Evolutionary conservation across 1,284 basidiomycete genomes (phyloP).

Genomic region (Tremellales sp.): DNA sequence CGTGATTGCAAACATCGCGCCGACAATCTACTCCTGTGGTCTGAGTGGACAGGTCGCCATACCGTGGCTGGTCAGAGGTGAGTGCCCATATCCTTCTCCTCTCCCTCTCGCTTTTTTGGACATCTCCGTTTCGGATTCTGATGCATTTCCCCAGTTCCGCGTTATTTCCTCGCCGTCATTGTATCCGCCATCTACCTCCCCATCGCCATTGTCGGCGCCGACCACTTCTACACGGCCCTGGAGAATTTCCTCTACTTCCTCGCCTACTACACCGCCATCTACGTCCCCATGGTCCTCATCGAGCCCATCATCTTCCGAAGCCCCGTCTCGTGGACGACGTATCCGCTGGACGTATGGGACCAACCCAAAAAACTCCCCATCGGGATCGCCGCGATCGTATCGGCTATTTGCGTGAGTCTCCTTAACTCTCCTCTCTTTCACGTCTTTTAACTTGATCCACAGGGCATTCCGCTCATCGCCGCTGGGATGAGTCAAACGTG

Average conservation of each 20-base stretch:
- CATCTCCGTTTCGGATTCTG: not conserved
- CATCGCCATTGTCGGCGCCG: constrained; percentile 40
- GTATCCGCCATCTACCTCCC: constrained; percentile 66
- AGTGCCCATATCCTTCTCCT: constrained; percentile 4
- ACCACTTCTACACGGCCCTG: constrained; percentile 41
- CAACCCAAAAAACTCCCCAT: constrained; percentile 39
- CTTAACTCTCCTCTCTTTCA: not conserved
- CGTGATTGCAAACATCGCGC: constrained; percentile 77
- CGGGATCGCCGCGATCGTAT: constrained; percentile 37
- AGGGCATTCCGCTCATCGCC: constrained; percentile 42
- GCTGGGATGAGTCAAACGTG: constrained; percentile 46
- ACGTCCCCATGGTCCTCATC: constrained; percentile 42
- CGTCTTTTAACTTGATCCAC: constrained; percentile 1
- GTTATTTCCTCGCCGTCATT: constrained; percentile 80
- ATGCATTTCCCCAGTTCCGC: constrained; percentile 58
- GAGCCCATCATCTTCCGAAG: constrained; percentile 45
- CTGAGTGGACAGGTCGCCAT: constrained; percentile 74
- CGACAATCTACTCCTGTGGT: constrained; percentile 77
- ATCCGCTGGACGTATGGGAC: constrained; percentile 42
- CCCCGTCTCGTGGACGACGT: constrained; percentile 37
- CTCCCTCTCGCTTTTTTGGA: not conserved
- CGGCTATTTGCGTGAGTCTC: constrained; percentile 31
- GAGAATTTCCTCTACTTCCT: constrained; percentile 47
- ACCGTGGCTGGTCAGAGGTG: constrained; percentile 53
- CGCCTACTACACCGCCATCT: constrained; percentile 47